These are phyloP conservation scores for Vigna nakashimae DNA, from an alignment of 306 rosid genomes.

Conservation along the genomic window DNA sequence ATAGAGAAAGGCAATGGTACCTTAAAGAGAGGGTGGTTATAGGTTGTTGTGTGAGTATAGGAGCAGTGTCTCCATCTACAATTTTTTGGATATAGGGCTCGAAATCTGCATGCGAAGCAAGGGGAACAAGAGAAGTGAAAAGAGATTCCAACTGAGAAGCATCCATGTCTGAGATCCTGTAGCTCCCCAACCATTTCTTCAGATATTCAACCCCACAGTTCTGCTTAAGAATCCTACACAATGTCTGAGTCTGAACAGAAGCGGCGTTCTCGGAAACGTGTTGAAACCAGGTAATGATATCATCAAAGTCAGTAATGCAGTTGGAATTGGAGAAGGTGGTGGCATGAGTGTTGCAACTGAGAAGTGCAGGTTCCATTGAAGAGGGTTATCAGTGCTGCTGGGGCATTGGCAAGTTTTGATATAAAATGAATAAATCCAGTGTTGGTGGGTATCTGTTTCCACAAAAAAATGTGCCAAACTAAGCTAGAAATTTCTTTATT, in stretches of 20 bases:
- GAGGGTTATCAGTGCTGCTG: not conserved
- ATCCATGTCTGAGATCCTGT: conserved; percentile 61
- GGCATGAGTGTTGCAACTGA: conserved; percentile 29
- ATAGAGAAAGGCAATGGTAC: conserved; percentile 41
- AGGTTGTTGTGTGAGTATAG: conserved; percentile 79
- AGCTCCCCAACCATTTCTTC: conserved; percentile 64
- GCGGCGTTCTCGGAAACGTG: conserved; percentile 59
- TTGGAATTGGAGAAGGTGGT: not conserved
- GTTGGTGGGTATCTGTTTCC: conserved; percentile 10
- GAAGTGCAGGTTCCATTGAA: conserved; percentile 55
- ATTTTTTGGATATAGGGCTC: conserved; percentile 81
- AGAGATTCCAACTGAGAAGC: conserved; percentile 71
- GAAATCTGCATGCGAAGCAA: conserved; percentile 77
- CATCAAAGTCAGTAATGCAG: conserved; percentile 43
- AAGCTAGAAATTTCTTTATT: not conserved
- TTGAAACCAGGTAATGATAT: conserved; percentile 78
- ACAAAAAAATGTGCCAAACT: conserved; percentile 4
- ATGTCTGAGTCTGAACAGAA: conserved; percentile 65
- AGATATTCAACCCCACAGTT: conserved; percentile 77
- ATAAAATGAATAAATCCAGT: not conserved
- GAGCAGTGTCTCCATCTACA: conserved; percentile 73
- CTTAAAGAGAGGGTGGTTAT: conserved; percentile 84
- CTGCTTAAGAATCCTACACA: conserved; percentile 70
- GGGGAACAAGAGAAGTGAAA: conserved; percentile 76
- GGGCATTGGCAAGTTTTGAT: not conserved